These are phyloP conservation scores for Rubia tinctorum DNA, from an alignment of 305 asterid genomes.

Conservation along the genomic window DNA sequence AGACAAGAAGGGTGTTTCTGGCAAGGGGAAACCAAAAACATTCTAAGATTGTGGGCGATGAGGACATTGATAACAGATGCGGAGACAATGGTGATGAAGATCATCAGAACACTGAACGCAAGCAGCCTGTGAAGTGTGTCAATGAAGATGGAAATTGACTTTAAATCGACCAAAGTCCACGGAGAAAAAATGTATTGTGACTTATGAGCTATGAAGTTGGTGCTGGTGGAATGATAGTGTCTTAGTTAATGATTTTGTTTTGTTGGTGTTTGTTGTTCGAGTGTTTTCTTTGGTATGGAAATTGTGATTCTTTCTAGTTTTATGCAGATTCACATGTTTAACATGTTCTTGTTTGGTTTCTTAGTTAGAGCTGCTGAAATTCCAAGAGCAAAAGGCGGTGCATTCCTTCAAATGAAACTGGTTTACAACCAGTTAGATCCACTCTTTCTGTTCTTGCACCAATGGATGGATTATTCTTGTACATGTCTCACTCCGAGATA, in stretches of 20 bases:
- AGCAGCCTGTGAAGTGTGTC: slow-evolving; percentile 29
- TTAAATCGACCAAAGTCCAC: slow-evolving; percentile 33
- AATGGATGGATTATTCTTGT: slow-evolving; percentile 79
- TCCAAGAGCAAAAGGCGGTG: slow-evolving; percentile 79
- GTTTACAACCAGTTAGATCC: slow-evolving; percentile 71
- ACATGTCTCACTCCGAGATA: slow-evolving; percentile 53
- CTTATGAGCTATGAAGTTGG: neutral
- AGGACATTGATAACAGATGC: slow-evolving; percentile 17
- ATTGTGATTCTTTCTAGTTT: neutral
- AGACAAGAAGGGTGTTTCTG: slow-evolving; percentile 31
- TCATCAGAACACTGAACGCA: slow-evolving; percentile 31
- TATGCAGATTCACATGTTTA: neutral
- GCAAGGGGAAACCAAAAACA: slow-evolving; percentile 33
- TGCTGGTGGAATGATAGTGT: neutral
- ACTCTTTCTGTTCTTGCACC: slow-evolving; percentile 55
- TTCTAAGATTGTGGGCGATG: slow-evolving; percentile 25
- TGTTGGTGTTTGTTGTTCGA: neutral
- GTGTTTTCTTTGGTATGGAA: neutral
- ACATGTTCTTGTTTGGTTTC: slow-evolving; percentile 16
- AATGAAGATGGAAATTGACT: slow-evolving; percentile 26
- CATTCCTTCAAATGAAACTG: slow-evolving; percentile 75
- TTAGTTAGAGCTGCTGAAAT: slow-evolving; percentile 67
- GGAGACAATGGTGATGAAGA: slow-evolving; percentile 23
- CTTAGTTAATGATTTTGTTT: neutral
- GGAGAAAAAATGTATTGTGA: neutral